These are phyloP conservation scores for Hirschioporus abietinus DNA, from an alignment of 768 basidiomycete species.

Conservation along the genomic window DNA sequence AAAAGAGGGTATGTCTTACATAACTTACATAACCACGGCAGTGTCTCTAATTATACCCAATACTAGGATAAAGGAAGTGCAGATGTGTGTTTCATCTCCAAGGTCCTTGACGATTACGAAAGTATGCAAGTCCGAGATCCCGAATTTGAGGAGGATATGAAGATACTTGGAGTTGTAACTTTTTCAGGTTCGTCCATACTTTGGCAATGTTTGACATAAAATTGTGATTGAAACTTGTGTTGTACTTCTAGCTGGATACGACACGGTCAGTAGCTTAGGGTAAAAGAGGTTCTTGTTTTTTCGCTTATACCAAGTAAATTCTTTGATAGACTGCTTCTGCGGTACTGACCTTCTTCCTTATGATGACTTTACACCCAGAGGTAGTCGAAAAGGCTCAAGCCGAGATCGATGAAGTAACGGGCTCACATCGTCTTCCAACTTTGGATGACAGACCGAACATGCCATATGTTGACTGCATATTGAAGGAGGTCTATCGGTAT, in stretches of 20 bases:
- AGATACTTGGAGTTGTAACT: background rate
- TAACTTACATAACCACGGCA: background rate
- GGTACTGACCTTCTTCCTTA: slow-evolving; percentile 5
- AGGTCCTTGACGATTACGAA: background rate
- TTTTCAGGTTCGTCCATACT: background rate
- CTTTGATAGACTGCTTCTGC: background rate
- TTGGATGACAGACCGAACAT: slow-evolving; percentile 9
- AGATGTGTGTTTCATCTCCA: background rate
- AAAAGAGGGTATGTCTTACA: background rate
- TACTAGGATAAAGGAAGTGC: background rate
- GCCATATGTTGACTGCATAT: slow-evolving; percentile 10
- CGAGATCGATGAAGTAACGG: slow-evolving; percentile 26
- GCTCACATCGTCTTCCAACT: slow-evolving; percentile 25
- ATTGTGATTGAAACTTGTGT: background rate
- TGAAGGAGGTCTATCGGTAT: slow-evolving; percentile 13
- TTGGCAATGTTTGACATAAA: background rate
- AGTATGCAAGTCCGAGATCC: background rate
- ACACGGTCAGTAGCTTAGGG: background rate
- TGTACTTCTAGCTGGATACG: background rate
- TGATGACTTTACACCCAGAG: slow-evolving; percentile 15
- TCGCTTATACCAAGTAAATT: background rate
- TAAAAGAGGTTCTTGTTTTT: background rate
- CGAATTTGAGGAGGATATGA: background rate
- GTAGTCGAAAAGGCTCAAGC: slow-evolving; percentile 20
- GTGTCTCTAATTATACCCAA: background rate